Evolutionary conservation across 768 basidiomycete species (phyloP).

Genomic region (Rhodotorula graminis): DNA sequence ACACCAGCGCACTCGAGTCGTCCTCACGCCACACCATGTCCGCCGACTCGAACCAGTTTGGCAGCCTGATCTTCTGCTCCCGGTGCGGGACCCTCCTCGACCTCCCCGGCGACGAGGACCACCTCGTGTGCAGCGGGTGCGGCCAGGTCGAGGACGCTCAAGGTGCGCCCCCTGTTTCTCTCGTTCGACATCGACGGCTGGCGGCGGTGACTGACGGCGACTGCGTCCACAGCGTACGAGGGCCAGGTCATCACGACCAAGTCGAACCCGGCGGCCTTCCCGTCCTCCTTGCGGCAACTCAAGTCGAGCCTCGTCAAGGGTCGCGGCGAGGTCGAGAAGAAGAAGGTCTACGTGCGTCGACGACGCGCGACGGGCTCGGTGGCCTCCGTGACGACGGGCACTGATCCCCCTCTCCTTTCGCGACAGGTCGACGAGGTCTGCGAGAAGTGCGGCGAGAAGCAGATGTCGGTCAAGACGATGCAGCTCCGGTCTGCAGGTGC

Average conservation of each 20-base stretch:
- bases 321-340: constrained; percentile 49
- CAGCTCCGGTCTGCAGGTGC: constrained; percentile 35
- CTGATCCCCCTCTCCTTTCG: too few species aligned
- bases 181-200: not conserved
- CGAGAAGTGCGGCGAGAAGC: constrained; percentile 49
- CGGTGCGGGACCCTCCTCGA: constrained; percentile 84
- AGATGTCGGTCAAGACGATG: constrained; percentile 39
- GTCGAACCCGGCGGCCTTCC: constrained; percentile 91
- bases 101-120: constrained; percentile 69
- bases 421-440: constrained; percentile 83
- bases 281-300: constrained; percentile 77
- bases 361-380: not conserved
- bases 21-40: not conserved
- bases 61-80: constrained; percentile 90
- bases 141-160: constrained; percentile 76
- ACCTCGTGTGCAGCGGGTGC: constrained; percentile 85
- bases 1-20: too few species aligned
- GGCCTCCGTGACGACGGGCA: too few species aligned
- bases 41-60: constrained; percentile 51
- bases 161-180: constrained; percentile 58
- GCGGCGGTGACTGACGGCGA: not conserved
- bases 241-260: constrained; percentile 81
- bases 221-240: constrained; percentile 66
- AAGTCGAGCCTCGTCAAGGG: constrained; percentile 74
- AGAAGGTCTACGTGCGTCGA: constrained; percentile 39